Conservation (phyloP, 2,329 filamentous ascomycete genomes). For the Ascochyta rabiei region DNA sequence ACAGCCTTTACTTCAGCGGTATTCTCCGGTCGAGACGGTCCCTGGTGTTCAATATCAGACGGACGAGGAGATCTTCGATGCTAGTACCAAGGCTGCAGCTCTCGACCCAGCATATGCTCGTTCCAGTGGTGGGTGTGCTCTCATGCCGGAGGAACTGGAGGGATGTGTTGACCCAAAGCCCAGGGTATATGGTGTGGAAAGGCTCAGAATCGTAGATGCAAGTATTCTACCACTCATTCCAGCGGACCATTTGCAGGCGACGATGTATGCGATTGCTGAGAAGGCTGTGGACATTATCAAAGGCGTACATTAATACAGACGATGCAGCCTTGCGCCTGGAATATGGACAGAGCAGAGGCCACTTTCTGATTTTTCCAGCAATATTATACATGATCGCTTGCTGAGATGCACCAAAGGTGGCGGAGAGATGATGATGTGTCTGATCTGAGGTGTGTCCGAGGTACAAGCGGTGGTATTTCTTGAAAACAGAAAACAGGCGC, state of each 20-base stretch:
- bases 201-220: constrained; percentile 32
- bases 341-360: background rate
- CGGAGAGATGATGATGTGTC: background rate
- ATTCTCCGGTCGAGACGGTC: too few relatives aligned
- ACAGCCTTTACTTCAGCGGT: too few relatives aligned
- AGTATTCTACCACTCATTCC: constrained; percentile 27
- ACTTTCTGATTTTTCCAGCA: background rate
- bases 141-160: constrained; percentile 31
- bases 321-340: background rate
- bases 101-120: constrained; percentile 1
- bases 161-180: constrained; percentile 21
- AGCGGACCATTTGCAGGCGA: constrained; percentile 28
- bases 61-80: too few relatives aligned
- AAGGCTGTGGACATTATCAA: constrained; percentile 38
- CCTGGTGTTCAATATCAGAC: too few relatives aligned
- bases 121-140: constrained; percentile 22
- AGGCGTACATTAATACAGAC: constrained; percentile 12
- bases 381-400: background rate
- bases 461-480: background rate
- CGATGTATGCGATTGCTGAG: constrained; percentile 35
- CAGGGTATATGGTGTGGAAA: constrained; percentile 12
- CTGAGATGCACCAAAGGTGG: background rate
- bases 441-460: background rate
- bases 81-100: background rate
- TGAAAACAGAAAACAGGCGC: constrained; percentile 9